Evolutionary conservation across 208 protist genomes (phyloP), one percentile per base, ranked within the genome.

Genomic region (Crithidia thermophila): DNA sequence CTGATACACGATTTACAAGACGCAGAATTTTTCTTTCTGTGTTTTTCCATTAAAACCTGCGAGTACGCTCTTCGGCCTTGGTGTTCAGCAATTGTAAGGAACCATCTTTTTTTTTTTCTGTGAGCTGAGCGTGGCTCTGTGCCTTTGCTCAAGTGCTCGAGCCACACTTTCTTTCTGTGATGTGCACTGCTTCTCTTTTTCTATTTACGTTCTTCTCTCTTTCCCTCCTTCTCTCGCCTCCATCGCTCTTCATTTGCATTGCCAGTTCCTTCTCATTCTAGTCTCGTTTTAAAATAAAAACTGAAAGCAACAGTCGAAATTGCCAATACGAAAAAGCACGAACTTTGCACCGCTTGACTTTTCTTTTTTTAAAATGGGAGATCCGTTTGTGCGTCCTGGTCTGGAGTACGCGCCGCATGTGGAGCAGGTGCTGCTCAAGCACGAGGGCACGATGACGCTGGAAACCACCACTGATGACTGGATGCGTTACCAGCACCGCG

Each of bases 381-480:
- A 96, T 57, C 91, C 91, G 4, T 94, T 93, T 75, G 91, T 96
- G 49, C 81, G 87, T 0, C 88, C 88, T 16, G 91, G 91, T 3
- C 65, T 96, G 60, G 76, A 89, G 70, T 96, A 94, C 53, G 78
- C 87, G 46, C 84, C 88, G 16, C 85, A 94, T 55, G 79, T 94
- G 55, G 91, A 96, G 71, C 69, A 87, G 72, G 87, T 88, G 20
- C 75, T 96, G 42, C 81, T 96, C 33, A 80, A 84, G 50, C 69
- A 96, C 43, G 88, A 94, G 43, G 91, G 91, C 28, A 96, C 91
- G 14, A 78, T 94, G 61, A 92, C 82, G 20, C 33, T 91, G 14
- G 81, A 86, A 39, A 91, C 81, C 13, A 91, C 77, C n/a, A 94
- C 90, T 71, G 82, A 92, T 11, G 90, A 97, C 45, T 97, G 93